Evolutionary conservation across 2,329 filamentous ascomycete genomes (phyloP).

Genomic region (Penicillium nordicum): DNA sequence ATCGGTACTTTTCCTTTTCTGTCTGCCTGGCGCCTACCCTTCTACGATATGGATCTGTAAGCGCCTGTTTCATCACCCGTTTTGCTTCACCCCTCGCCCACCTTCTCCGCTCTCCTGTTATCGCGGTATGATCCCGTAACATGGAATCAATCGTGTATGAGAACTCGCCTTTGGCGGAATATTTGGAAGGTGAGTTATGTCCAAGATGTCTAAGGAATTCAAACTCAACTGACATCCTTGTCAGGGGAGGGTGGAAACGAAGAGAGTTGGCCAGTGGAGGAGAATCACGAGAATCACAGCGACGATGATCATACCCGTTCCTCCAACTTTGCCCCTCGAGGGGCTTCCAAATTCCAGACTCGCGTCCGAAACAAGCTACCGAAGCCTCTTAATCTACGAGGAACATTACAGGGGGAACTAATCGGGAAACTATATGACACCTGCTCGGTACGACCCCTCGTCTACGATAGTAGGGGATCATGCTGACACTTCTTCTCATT

Average conservation of each 20-base stretch:
- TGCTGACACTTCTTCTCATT: slow-evolving; percentile 9
- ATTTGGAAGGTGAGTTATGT: slow-evolving; percentile 70
- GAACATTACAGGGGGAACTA: slow-evolving; percentile 28
- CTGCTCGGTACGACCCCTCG: slow-evolving; percentile 43
- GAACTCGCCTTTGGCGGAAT: slow-evolving; percentile 81
- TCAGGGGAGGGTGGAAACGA: slow-evolving; percentile 47
- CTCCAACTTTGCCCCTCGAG: slow-evolving; percentile 50
- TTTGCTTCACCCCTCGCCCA: slow-evolving; percentile 47
- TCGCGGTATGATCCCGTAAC: slow-evolving; percentile 35
- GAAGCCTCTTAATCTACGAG: slow-evolving; percentile 43
- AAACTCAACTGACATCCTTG: slow-evolving; percentile 11
- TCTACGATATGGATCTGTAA: slow-evolving; percentile 17
- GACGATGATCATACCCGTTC: slow-evolving; percentile 30
- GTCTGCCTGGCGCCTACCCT: slow-evolving; percentile 3
- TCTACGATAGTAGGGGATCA: background rate
- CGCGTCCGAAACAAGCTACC: slow-evolving; percentile 50
- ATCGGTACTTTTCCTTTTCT: background rate
- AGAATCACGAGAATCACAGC: slow-evolving; percentile 29
- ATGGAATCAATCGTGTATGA: slow-evolving; percentile 90
- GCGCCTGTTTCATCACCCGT: slow-evolving; percentile 73
- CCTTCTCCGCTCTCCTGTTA: slow-evolving; percentile 15
- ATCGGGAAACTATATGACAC: slow-evolving; percentile 45
- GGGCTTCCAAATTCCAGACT: slow-evolving; percentile 48
- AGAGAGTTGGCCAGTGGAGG: slow-evolving; percentile 37
- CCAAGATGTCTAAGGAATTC: background rate